Conservation (phyloP, 179 eudicot species). For the Nepenthes alata region DNA sequence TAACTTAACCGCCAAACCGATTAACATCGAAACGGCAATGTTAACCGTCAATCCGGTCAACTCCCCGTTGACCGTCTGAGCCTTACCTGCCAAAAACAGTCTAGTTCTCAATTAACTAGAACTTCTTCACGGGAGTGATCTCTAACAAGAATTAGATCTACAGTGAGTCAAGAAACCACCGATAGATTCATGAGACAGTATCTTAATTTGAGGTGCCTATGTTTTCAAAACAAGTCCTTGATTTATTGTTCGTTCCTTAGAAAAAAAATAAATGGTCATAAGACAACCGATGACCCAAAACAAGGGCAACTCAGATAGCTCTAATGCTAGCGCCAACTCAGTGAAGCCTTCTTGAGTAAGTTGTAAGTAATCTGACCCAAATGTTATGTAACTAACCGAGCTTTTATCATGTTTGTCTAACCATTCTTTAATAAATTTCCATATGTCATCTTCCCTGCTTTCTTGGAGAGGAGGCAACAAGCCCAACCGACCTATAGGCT, state of each 20-base stretch:
- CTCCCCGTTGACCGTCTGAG: too few relatives aligned
- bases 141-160: neutral
- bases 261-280: neutral
- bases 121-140: too few relatives aligned
- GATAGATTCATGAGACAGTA: slow-evolving; percentile 11
- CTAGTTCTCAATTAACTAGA: too few relatives aligned
- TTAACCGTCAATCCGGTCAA: too few relatives aligned
- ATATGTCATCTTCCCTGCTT: neutral
- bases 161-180: slow-evolving; percentile 11
- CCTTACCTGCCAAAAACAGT: too few relatives aligned
- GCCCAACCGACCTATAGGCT: neutral
- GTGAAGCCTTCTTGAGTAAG: slow-evolving; percentile 6
- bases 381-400: slow-evolving; percentile 3
- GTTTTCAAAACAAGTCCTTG: too few relatives aligned
- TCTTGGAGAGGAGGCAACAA: neutral
- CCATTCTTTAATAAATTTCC: neutral
- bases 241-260: too few relatives aligned
- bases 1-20: too few relatives aligned
- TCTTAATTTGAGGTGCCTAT: neutral
- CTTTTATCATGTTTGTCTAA: neutral
- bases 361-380: neutral
- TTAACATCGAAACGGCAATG: too few relatives aligned
- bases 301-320: slow-evolving; percentile 15
- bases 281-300: slow-evolving; percentile 12
- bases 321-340: slow-evolving; percentile 17